Evolutionary conservation across 208 protist genomes (phyloP).

Genomic region (Balamuthia mandrillaris): DNA sequence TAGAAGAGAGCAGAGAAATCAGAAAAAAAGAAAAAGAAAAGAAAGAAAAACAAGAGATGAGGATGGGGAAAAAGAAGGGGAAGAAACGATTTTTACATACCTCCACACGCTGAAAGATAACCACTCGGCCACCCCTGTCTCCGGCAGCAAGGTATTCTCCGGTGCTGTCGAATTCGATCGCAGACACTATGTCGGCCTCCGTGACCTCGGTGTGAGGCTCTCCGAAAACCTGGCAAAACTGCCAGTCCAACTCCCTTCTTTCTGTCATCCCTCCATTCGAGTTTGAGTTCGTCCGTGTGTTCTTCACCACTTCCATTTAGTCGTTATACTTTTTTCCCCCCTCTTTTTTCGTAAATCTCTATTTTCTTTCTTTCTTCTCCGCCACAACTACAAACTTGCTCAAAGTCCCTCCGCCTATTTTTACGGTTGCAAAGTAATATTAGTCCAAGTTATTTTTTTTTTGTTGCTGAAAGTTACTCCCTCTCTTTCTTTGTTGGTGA

Average conservation of each 20-base stretch:
- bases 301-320: too few species aligned
- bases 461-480: too few species aligned
- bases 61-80: not conserved
- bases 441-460: too few species aligned
- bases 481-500: too few species aligned
- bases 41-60: not conserved
- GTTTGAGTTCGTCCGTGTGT: too few species aligned
- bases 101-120: constrained; percentile 76
- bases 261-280: too few species aligned
- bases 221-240: constrained; percentile 75
- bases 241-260: constrained; percentile 61
- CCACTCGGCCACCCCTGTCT: constrained; percentile 81
- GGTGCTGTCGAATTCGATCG: constrained; percentile 80
- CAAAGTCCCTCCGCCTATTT: too few species aligned
- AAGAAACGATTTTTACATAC: constrained; percentile 1
- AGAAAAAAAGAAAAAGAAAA: not conserved
- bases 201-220: constrained; percentile 49
- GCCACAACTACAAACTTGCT: too few species aligned
- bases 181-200: constrained; percentile 78
- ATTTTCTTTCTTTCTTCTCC: too few species aligned
- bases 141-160: constrained; percentile 85
- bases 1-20: not conserved
- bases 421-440: too few species aligned
- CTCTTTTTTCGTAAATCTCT: too few species aligned
- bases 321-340: too few species aligned